Percentiles rank a stretch among this genome's conserved stretches.
phyloP scores from a whole-genome alignment of 352 stramenopile species.

The Stramenopiles sp. region DNA sequence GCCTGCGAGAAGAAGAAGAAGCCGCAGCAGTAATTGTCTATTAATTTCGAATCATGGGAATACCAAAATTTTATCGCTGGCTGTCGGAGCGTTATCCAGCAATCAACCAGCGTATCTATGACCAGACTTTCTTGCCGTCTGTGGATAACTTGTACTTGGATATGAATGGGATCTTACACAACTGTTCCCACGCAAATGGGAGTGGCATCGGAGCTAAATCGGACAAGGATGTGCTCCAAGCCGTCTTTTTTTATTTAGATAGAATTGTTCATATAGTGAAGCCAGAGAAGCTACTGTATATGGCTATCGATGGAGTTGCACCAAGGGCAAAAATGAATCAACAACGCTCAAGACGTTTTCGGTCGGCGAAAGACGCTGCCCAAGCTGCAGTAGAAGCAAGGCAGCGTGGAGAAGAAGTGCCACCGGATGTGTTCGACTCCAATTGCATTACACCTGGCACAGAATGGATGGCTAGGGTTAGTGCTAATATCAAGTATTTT shows the following conservation, averaged over 20 bases:
- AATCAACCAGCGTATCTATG: conserved; percentile 91
- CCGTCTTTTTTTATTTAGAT: conserved; percentile 86
- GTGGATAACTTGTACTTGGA: conserved; percentile 99
- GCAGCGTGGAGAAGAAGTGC: conserved; percentile 72
- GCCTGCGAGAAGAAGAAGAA: no score
- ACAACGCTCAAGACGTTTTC: conserved; percentile 86
- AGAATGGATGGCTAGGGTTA: conserved; percentile 90
- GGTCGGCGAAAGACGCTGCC: conserved; percentile 72
- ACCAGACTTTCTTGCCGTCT: conserved; percentile 84
- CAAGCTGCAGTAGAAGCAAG: conserved; percentile 40
- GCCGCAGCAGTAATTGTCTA: no score
- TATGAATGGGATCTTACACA: conserved; percentile 99
- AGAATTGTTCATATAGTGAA: conserved; percentile 88
- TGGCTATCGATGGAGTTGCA: conserved; percentile 95
- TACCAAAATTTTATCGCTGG: conserved; percentile 98
- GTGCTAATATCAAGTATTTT: conserved; percentile 71
- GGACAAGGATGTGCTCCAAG: conserved; percentile 82
- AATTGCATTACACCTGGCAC: conserved; percentile 99
- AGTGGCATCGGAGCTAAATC: conserved; percentile 64
- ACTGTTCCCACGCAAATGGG: conserved; percentile 91
- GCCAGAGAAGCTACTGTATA: conserved; percentile 86
- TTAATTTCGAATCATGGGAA: conserved; percentile 82
- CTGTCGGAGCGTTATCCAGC: conserved; percentile 96
- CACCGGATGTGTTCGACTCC: conserved; percentile 78
- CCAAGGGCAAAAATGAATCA: conserved; percentile 98